Evolutionary conservation across 257 asterid genomes (phyloP).

Genomic region (Verbena officinalis): DNA sequence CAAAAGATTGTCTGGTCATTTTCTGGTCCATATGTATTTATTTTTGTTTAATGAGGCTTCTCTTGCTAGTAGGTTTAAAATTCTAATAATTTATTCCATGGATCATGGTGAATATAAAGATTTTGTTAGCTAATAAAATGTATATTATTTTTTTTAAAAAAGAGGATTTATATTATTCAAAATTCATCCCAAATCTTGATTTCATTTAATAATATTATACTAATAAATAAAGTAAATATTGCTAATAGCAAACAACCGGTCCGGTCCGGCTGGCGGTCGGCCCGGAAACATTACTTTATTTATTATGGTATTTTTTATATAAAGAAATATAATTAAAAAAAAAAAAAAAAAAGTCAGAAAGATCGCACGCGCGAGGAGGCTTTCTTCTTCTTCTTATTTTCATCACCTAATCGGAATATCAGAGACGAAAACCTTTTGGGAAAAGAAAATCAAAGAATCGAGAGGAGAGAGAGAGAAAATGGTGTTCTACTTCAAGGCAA

Average conservation of each 20-base stretch:
- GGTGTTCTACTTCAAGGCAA: constrained; percentile 90
- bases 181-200: too few relatives aligned
- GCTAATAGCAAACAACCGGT: too few relatives aligned
- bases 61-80: neutral
- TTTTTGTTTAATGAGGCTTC: neutral
- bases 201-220: too few relatives aligned
- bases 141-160: too few relatives aligned
- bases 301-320: too few relatives aligned
- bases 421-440: constrained; percentile 8
- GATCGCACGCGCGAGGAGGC: constrained; percentile 13
- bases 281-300: too few relatives aligned
- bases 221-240: too few relatives aligned
- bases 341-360: constrained; percentile 8
- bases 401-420: constrained; percentile 8
- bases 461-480: constrained; percentile 33
- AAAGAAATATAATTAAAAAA: too few relatives aligned
- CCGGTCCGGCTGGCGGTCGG: too few relatives aligned
- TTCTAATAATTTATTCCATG: neutral
- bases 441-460: neutral
- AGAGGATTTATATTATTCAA: too few relatives aligned
- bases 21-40: neutral
- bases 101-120: too few relatives aligned
- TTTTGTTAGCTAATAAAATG: too few relatives aligned
- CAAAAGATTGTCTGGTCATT: neutral
- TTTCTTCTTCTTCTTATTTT: neutral